Evolutionary conservation across 2,329 filamentous ascomycete genomes (phyloP), one percentile per base, ranked within the genome.

Genomic region (Colletotrichum falcatum): DNA sequence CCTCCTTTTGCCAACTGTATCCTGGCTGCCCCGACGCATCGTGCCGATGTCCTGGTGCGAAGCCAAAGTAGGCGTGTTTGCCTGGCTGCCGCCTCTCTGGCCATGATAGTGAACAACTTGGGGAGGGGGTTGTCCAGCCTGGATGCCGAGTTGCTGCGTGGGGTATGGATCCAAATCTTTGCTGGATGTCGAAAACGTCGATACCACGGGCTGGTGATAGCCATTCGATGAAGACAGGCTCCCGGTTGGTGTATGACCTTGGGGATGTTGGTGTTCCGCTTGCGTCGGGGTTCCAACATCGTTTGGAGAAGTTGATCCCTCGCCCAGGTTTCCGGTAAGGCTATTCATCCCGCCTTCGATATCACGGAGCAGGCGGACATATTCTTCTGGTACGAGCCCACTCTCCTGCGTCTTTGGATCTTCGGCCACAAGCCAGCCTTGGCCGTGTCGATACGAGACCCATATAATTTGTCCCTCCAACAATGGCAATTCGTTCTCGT

Each of bases 401-500:
- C 94, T 97, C 82, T 99, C 96, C 74, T 90, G 94, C 0, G 94
- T 98, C 80, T 94, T 95, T 16, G 95, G 95, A 77, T 99, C 96
- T 82, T 98, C 94, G 5, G 96, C 96, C 30, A 99, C 96, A 61
- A 99, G 87, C 96, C 96, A 99, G 65, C 96, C 96, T 81, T 98
- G 94, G 20, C 95, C 95, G 78, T 98, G 95, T 53, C 96, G 89
- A 80, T 98, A 99, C 20, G 94, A 97, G 30, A 99, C 95, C 85
- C 96, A 92, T 66, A 99, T 97, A 67, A 98, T 94, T 78, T 99
- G 96, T 7, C 96, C 96, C 81, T 99, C 96, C 0, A 94, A 91
- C 56, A 99, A 84, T 5, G 94, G 94, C 67, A 99, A 84, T 81
- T 99, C 96, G 78, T 98, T 99, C 79, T 98, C 94, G 79, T 98